These are phyloP conservation scores for Colletotrichum lindemuthianum DNA, from an alignment of 2,329 filamentous ascomycete species.

Conservation along the genomic window DNA sequence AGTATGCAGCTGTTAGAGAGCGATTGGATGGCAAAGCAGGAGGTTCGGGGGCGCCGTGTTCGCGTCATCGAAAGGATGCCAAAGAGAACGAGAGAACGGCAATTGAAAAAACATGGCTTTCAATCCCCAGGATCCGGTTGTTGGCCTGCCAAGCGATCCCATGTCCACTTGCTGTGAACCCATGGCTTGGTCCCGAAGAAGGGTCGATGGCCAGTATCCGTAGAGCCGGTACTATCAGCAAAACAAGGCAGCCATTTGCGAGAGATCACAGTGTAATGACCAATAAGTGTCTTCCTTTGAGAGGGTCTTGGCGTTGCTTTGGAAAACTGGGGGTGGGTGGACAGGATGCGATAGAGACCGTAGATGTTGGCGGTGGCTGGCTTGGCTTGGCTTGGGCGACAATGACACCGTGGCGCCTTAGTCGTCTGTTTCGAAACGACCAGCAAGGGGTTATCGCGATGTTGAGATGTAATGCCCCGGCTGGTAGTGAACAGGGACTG, in stretches of 20 bases:
- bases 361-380: slow-evolving; percentile 25
- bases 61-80: not conserved
- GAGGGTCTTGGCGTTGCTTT: slow-evolving; percentile 29
- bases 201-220: slow-evolving; percentile 7
- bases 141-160: slow-evolving; percentile 10
- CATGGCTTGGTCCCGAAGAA: not conserved
- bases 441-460: slow-evolving; percentile 19
- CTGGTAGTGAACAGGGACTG: no score
- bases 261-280: no score
- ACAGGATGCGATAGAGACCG: slow-evolving; percentile 6
- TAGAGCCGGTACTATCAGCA: no score
- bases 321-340: slow-evolving; percentile 29
- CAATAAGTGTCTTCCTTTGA: slow-evolving; percentile 9
- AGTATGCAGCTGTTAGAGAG: not conserved
- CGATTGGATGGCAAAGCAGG: no score
- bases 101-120: no score
- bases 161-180: slow-evolving; percentile 10
- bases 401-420: not conserved
- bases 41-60: slow-evolving; percentile 1
- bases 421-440: slow-evolving; percentile 30
- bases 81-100: no score
- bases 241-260: no score
- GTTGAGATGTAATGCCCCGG: slow-evolving; percentile 15
- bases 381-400: slow-evolving; percentile 5
- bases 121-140: no score